Base-by-base conservation (phyloP, 108 stramenopile genomes). In the Discostella stelligeroides region DNA sequence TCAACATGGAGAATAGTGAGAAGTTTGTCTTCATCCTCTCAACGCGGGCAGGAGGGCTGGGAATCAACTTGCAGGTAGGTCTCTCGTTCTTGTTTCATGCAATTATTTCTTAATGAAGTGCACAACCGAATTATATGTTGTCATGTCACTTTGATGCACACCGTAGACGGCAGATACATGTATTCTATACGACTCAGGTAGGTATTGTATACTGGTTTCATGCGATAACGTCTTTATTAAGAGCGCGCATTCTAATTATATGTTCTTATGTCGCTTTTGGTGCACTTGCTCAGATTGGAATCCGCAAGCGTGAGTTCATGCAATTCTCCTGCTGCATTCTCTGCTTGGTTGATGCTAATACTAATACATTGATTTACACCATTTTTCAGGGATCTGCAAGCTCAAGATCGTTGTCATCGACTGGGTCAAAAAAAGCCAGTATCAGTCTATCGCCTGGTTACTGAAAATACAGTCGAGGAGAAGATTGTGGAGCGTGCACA, bases 341-440 rank as follows among this genome's bases (percentile, higher is more conserved):
- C n/a, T n/a, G n/a, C n/a, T n/a, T n/a, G n/a, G n/a, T n/a, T n/a
- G n/a, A n/a, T n/a, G n/a, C n/a, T n/a, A n/a, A n/a, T n/a, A n/a
- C n/a, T n/a, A n/a, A n/a, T n/a, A n/a, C n/a, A n/a, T n/a, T n/a
- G n/a, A n/a, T n/a, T n/a, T n/a, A n/a, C n/a, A n/a, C n/a, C n/a
- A n/a, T n/a, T n/a, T n/a, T n/a, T n/a, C n/a, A n/a, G n/a, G n/a
- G 98, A 99, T 91, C 57, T 98, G 63, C 99, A 99, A 78, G 99
- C 98, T 14, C 95, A 96, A 82, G 98, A 98, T 78, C 84, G 92
- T 18, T 88, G 88, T 15, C 95, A 96, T 70, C 86, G 78, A 40
- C 83, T 99, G 60, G 98, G 98, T 0, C 98, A 99, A 75, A 99
- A 96, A 72, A 96, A 92, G 68, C 88, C 92, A 12, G 99, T 99